Evolutionary conservation across 2,329 filamentous ascomycete genomes (phyloP).

Genomic region (Claviceps paspali): DNA sequence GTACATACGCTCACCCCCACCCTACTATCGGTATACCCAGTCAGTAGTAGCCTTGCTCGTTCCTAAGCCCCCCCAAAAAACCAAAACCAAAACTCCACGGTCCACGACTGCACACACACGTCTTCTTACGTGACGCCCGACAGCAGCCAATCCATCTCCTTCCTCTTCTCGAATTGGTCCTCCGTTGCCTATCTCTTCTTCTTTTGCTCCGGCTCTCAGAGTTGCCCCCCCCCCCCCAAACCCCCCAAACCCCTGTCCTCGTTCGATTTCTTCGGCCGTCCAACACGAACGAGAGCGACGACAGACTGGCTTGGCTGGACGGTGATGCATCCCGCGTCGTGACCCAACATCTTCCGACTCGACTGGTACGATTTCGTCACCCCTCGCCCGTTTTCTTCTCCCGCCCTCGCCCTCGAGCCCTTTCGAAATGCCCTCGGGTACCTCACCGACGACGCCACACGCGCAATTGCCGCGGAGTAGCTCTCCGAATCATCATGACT

Average conservation of each 20-base stretch:
- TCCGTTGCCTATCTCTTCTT: background rate
- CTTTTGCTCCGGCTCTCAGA: too few relatives aligned
- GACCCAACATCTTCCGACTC: conserved; percentile 1
- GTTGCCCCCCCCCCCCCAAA: too few relatives aligned
- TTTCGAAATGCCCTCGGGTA: conserved; percentile 12
- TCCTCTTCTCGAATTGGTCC: background rate
- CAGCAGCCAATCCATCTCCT: background rate
- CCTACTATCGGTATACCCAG: too few relatives aligned
- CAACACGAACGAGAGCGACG: too few relatives aligned
- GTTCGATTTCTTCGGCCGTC: background rate
- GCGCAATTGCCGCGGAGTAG: conserved; percentile 12
- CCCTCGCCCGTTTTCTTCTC: background rate
- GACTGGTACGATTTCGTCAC: background rate
- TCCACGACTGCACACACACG: conserved; percentile 6
- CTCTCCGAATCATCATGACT: conserved; percentile 12
- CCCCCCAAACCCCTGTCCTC: too few relatives aligned
- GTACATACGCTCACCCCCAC: too few relatives aligned
- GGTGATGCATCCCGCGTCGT: conserved; percentile 7
- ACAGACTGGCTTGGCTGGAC: too few relatives aligned
- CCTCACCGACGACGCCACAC: conserved; percentile 9
- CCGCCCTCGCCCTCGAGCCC: conserved; percentile 3
- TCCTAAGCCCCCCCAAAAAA: conserved; percentile 5
- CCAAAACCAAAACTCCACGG: conserved; percentile 6
- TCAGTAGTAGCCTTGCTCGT: conserved; percentile 5
- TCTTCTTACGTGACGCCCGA: conserved; percentile 7